Evolutionary conservation across 768 basidiomycete genomes (phyloP).

Genomic region (Pleurotus djamor): DNA sequence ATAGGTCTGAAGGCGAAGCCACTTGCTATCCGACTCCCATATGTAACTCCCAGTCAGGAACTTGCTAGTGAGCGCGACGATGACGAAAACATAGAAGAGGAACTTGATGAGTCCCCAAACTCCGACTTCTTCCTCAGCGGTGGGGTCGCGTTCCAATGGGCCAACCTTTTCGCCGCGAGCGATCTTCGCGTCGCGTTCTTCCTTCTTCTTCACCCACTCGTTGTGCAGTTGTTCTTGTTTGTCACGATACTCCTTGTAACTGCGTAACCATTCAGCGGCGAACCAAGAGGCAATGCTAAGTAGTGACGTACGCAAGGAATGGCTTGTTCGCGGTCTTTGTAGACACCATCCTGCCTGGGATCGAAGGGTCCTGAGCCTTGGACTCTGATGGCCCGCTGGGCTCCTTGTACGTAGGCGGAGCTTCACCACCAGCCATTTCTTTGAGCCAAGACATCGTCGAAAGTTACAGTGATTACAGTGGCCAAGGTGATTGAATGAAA

Average conservation of each 20-base stretch:
- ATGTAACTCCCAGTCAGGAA: slow-evolving; percentile 85
- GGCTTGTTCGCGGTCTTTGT: slow-evolving; percentile 84
- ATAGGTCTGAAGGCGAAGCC: slow-evolving; percentile 56
- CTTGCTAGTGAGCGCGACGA: slow-evolving; percentile 64
- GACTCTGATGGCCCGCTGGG: slow-evolving; percentile 29
- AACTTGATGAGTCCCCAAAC: slow-evolving; percentile 68
- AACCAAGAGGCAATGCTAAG: slow-evolving; percentile 5
- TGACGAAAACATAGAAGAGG: slow-evolving; percentile 50
- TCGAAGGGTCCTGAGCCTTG: slow-evolving; percentile 59
- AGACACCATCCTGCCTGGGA: slow-evolving; percentile 70
- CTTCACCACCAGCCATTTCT: slow-evolving; percentile 38
- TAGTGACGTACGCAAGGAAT: slow-evolving; percentile 68
- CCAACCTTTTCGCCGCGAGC: slow-evolving; percentile 73
- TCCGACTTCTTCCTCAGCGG: slow-evolving; percentile 64
- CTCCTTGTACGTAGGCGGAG: slow-evolving; percentile 34
- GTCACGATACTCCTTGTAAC: slow-evolving; percentile 66
- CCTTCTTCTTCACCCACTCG: slow-evolving; percentile 68
- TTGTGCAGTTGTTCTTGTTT: slow-evolving; percentile 58
- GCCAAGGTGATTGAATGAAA: background rate
- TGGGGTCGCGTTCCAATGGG: slow-evolving; percentile 73
- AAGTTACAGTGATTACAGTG: background rate
- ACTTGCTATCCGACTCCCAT: slow-evolving; percentile 79
- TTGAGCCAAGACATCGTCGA: slow-evolving; percentile 65
- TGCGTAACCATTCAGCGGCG: slow-evolving; percentile 23
- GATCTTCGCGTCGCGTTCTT: slow-evolving; percentile 69